Evolutionary conservation across 208 protist species (phyloP), one percentile per base, ranked within the genome.

Genomic region (Sergeia podlipaevii): DNA sequence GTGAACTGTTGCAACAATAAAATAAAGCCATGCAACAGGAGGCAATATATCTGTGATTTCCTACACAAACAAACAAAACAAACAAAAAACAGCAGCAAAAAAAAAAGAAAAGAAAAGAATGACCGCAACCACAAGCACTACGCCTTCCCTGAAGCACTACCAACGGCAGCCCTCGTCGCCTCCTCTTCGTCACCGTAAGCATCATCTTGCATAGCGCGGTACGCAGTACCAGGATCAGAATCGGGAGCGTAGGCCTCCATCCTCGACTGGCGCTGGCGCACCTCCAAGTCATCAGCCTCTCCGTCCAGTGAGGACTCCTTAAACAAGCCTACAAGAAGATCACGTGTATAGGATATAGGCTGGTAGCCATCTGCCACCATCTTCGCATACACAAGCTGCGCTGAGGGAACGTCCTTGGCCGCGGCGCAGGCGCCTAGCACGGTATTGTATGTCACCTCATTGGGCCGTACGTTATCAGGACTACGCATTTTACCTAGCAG

Each of bases 381-480:
- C 8, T 70, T 65, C 0, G 88, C 88, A 54, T 80, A 95, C 10
- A 95, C 81, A 13, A 72, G 68, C 41, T 74, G 70, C 26, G 82
- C 78, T 1, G 85, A 53, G 15, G 29, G 37, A 15, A 53, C n/a
- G 15, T 78, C 68, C n/a, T 71, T 71, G 18, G 84, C 79, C 4
- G 74, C 75, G 1, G 58, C 38, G 52, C 88, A 95, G 24, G 78
- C 78, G 26, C 75, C 79, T 13, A 95, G 64, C 1, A 75, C 79
- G 18, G 81, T 92, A 48, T 95, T 91, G 66, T 89, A 95, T 30
- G 88, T 95, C 18, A 95, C 63, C 17, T 81, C 77, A 38, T 95
- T 95, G 10, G 88, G 88, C 5, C 81, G 70, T 18, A 91, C 84
- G 23, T 80, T 47, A 0, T 3, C 26, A 4, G 76, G 74, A 34